Conservation (phyloP, 768 basidiomycete species). For the Boletellus ananas region DNA sequence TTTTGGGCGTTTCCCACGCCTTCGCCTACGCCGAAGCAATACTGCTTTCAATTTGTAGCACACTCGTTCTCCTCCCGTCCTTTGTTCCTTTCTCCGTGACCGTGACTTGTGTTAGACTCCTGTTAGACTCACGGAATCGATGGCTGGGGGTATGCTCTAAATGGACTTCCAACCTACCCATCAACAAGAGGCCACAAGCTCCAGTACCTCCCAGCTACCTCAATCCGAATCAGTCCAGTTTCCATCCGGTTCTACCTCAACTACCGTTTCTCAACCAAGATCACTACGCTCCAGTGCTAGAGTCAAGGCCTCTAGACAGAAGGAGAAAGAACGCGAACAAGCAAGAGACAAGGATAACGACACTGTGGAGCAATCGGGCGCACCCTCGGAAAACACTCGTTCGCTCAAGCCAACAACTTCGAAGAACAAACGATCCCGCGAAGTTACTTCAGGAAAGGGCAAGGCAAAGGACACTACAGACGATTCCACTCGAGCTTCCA, state of each 20-base stretch:
- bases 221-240: slow-evolving; percentile 33
- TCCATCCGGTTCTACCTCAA: slow-evolving; percentile 35
- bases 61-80: slow-evolving; percentile 13
- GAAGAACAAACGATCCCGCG: slow-evolving; percentile 51
- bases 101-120: slow-evolving; percentile 22
- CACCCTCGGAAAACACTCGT: slow-evolving; percentile 43
- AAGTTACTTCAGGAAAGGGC: slow-evolving; percentile 50
- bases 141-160: slow-evolving; percentile 87
- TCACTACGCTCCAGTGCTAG: slow-evolving; percentile 71
- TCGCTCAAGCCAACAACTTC: slow-evolving; percentile 35
- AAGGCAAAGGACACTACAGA: slow-evolving; percentile 60
- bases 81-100: slow-evolving; percentile 25
- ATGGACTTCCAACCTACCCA: slow-evolving; percentile 83
- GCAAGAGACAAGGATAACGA: slow-evolving; percentile 54
- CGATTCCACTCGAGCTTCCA: slow-evolving; percentile 48
- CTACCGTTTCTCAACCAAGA: slow-evolving; percentile 47
- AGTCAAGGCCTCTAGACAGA: slow-evolving; percentile 71
- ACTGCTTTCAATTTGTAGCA: slow-evolving; percentile 24
- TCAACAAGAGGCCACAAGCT: slow-evolving; percentile 67
- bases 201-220: slow-evolving; percentile 46
- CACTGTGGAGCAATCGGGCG: slow-evolving; percentile 39
- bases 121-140: slow-evolving; percentile 46
- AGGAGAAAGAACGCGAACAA: slow-evolving; percentile 54
- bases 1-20: slow-evolving; percentile 29
- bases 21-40: slow-evolving; percentile 22